Percentiles rank a stretch among this genome's conserved stretches.
These are phyloP conservation scores for Triangularia verruculosa DNA, from an alignment of 2,329 filamentous ascomycete species.

Conservation along the genomic window DNA sequence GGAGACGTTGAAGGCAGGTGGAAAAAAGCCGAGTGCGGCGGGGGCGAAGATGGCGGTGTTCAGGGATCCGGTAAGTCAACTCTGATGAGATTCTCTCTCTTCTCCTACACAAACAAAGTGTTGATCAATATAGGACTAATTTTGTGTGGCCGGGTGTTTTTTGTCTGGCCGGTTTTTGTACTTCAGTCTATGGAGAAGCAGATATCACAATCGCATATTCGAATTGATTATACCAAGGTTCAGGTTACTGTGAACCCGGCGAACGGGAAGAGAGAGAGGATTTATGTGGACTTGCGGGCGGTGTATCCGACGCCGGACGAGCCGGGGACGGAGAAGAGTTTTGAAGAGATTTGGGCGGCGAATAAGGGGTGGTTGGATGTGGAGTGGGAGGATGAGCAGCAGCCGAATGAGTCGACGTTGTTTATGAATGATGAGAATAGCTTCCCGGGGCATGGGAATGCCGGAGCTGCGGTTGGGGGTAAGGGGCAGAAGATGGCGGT, in stretches of 20 bases:
- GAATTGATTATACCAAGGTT: constrained; percentile 67
- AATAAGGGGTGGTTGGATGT: constrained; percentile 67
- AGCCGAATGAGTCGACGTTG: constrained; percentile 17
- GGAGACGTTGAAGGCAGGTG: constrained; percentile 83
- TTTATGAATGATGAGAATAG: constrained; percentile 30
- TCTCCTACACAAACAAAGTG: constrained; percentile 48
- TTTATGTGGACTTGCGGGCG: constrained; percentile 81
- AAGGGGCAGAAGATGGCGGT: constrained; percentile 40
- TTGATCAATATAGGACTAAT: constrained; percentile 99
- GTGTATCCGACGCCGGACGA: constrained; percentile 78
- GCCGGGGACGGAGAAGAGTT: constrained; percentile 73
- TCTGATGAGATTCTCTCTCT: not conserved
- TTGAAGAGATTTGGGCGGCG: constrained; percentile 85
- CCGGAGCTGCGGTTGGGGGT: constrained; percentile 30
- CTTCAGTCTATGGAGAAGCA: constrained; percentile 58
- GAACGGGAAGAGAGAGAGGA: constrained; percentile 78
- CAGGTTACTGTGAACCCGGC: constrained; percentile 80
- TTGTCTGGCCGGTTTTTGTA: constrained; percentile 38
- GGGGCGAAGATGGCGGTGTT: constrained; percentile 86
- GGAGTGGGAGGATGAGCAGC: constrained; percentile 49
- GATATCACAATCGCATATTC: constrained; percentile 60
- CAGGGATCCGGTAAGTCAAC: constrained; percentile 83
- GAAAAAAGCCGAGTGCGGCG: constrained; percentile 63
- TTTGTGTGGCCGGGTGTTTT: constrained; percentile 34
- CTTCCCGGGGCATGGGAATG: constrained; percentile 19